Evolutionary conservation across 2,329 filamentous ascomycete species (phyloP), one percentile per base, ranked within the genome.

Genomic region (Neodidymelliopsis sp.): DNA sequence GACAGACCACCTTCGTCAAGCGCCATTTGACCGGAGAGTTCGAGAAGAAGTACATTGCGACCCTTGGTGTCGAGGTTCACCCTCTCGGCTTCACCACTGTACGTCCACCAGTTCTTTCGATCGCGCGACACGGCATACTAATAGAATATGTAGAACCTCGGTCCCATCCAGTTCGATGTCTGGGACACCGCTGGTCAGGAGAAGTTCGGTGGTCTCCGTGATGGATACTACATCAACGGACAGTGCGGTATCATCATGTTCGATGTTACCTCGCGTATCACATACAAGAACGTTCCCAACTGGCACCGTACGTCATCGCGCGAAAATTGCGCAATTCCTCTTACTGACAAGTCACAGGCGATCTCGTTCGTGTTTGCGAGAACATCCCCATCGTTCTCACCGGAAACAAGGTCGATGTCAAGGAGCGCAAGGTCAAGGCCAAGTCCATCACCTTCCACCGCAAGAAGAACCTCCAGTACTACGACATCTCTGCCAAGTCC

Each of bases 161-260:
- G 94, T 67, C 84, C 86, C 71, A 97, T 99, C 74, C 91, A 95
- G 82, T 99, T 99, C 82, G 93, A 99, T 77, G 94, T 97, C 68
- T 99, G 93, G 93, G 93, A 99, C 77, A 99, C 93, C 60, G 93
- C 93, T 69, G 93, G 93, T 69, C 93, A 99, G 81, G 93, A 99
- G 85, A 99, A 97, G 86, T 99, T 99, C 66, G 93, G 93, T 79
- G 93, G 93, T 84, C 91, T 99, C 72, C 90, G 93, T 82, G 93
- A 99, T 80, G 93, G 93, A 68, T 99, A 99, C 87, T 99, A 99
- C 84, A 99, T 99, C 85, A 97, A 97, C 83, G 93, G 93, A 73
- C 93, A 97, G 82, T 97, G 93, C 79, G 93, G 94, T 82, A 97
- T 99, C 84, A 97, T 99, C 87, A 99, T 99, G 93, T 99, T 99